Evolutionary conservation across 495 filamentous ascomycete species (phyloP).

Genomic region (Talaromyces nanjingensis): DNA sequence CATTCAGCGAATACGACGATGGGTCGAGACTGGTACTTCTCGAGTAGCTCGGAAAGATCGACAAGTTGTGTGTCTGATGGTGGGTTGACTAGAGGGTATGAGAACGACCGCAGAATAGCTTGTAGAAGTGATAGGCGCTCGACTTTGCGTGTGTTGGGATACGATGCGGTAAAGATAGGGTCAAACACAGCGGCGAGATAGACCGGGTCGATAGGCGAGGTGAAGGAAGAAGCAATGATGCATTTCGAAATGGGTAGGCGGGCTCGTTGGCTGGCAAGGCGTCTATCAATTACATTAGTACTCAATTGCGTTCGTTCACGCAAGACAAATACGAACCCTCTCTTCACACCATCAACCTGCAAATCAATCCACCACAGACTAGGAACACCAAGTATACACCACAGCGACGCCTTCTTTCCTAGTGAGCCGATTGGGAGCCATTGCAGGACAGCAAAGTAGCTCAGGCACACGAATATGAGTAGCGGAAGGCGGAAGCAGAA

Average conservation of each 20-base stretch:
- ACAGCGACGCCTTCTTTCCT: constrained; percentile 73
- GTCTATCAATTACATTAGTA: neutral
- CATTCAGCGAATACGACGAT: constrained; percentile 88
- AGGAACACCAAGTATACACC: constrained; percentile 76
- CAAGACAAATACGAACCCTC: constrained; percentile 49
- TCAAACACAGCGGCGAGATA: constrained; percentile 98
- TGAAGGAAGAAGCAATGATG: constrained; percentile 84
- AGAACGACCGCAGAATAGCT: constrained; percentile 69
- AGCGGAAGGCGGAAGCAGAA: constrained; percentile 76
- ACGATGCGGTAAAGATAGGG: constrained; percentile 82
- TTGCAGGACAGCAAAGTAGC: constrained; percentile 77
- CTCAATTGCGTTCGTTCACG: too few species aligned
- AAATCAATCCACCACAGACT: constrained; percentile 98
- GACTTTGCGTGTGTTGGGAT: constrained; percentile 65
- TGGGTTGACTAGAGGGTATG: constrained; percentile 43
- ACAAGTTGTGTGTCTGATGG: constrained; percentile 45
- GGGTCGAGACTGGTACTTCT: constrained; percentile 61
- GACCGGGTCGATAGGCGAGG: constrained; percentile 84
- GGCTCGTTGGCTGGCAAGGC: constrained; percentile 39
- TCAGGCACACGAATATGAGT: constrained; percentile 56
- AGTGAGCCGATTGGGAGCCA: constrained; percentile 79
- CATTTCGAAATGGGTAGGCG: constrained; percentile 68
- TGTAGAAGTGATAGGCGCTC: constrained; percentile 66
- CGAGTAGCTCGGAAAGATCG: constrained; percentile 53
- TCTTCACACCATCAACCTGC: constrained; percentile 89